Percentiles rank a stretch among this genome's conserved stretches.
Conservation (phyloP, 208 protist genomes). For the Leishmania tarentolae region DNA sequence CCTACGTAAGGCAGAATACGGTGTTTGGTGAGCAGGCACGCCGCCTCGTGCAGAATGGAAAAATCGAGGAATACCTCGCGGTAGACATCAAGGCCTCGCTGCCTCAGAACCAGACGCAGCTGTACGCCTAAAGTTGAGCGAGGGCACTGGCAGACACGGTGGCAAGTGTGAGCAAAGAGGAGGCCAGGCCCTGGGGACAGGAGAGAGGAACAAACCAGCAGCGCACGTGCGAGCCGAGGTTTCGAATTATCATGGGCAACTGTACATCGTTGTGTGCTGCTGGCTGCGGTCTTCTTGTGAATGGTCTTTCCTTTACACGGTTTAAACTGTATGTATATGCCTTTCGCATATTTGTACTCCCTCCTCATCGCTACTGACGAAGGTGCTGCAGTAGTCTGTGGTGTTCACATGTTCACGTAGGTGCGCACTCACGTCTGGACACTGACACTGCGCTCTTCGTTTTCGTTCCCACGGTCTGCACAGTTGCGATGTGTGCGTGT, state of each 20-base stretch:
- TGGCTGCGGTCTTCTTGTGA: not conserved
- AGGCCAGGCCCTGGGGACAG: not conserved
- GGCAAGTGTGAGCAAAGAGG: not conserved
- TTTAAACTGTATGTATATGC: not conserved
- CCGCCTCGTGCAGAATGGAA: constrained; percentile 72
- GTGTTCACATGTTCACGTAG: not conserved
- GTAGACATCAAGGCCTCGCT: constrained; percentile 82
- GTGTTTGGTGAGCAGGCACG: constrained; percentile 92
- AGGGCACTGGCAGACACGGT: not conserved
- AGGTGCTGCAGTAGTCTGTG: not conserved
- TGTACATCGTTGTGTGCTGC: constrained; percentile 3
- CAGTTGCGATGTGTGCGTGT: not conserved
- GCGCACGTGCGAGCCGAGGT: not conserved
- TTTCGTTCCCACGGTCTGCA: too few relatives aligned
- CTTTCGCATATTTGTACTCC: not conserved
- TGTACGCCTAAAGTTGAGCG: constrained; percentile 57
- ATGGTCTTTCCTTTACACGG: not conserved
- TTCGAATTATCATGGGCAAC: not conserved
- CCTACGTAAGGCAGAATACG: constrained; percentile 82
- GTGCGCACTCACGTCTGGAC: not conserved
- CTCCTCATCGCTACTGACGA: not conserved
- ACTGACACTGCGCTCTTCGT: not conserved
- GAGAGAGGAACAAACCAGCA: not conserved
- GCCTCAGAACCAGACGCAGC: constrained; percentile 47
- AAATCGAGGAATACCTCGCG: constrained; percentile 87